Percentiles rank a stretch among this genome's conserved stretches.
Conservation (phyloP, 2,329 filamentous ascomycete genomes). For the Alternaria viburni region DNA sequence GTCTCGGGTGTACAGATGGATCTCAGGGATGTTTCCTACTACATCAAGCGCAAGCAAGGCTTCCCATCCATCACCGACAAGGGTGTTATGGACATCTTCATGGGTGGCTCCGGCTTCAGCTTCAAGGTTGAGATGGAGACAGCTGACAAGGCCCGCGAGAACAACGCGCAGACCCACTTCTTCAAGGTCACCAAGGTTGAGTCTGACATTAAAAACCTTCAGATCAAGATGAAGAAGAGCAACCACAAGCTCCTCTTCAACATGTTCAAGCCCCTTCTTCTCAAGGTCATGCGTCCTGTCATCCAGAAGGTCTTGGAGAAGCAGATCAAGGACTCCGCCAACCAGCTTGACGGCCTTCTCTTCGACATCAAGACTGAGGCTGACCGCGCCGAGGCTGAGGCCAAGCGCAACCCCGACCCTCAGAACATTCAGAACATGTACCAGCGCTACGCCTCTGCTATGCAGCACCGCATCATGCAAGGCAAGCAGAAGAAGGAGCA, state of each 20-base stretch:
- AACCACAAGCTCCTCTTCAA: constrained; percentile 91
- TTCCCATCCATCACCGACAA: constrained; percentile 88
- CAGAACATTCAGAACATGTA: constrained; percentile 83
- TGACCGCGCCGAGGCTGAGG: constrained; percentile 71
- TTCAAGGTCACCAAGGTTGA: constrained; percentile 93
- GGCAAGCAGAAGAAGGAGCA: constrained; percentile 78
- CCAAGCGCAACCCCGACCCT: constrained; percentile 68
- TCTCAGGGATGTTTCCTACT: constrained; percentile 78
- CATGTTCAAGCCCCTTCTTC: constrained; percentile 83
- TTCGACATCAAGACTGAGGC: constrained; percentile 85
- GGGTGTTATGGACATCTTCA: constrained; percentile 85
- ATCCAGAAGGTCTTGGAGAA: constrained; percentile 89
- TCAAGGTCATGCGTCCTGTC: constrained; percentile 82
- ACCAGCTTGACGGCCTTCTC: constrained; percentile 73
- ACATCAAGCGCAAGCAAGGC: constrained; percentile 92
- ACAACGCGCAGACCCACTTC: constrained; percentile 74
- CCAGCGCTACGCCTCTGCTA: constrained; percentile 78
- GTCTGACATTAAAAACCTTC: constrained; percentile 79
- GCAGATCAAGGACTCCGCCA: constrained; percentile 82
- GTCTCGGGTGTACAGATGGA: constrained; percentile 94
- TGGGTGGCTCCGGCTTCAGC: constrained; percentile 85
- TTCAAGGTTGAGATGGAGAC: constrained; percentile 91
- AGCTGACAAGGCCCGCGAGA: constrained; percentile 63
- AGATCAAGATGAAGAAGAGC: constrained; percentile 91
- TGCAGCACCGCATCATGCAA: constrained; percentile 74